Percentiles rank a stretch among this genome's conserved stretches.
phyloP scores from a whole-genome alignment of 2,329 filamentous ascomycete genomes.

The Pyrenophora tritici-repentis region DNA sequence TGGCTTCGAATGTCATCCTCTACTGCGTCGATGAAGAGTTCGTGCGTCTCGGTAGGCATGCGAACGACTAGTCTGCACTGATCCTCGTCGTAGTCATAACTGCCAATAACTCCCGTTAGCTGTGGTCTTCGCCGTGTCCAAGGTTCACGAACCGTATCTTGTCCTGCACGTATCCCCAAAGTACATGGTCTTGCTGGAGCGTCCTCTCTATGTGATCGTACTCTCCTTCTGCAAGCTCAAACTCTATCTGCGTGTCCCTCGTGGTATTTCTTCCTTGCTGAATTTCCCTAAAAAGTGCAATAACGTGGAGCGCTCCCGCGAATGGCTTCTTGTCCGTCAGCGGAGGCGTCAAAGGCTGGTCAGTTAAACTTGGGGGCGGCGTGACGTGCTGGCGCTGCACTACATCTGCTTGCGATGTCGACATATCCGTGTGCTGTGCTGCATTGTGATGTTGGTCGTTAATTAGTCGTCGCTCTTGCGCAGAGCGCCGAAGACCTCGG shows the following conservation, averaged over 20 bases:
- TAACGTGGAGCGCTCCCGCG: conserved; percentile 17
- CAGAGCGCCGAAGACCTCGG: background rate
- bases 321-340: conserved; percentile 24
- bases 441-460: conserved; percentile 18
- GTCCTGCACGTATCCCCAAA: conserved; percentile 20
- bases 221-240: conserved; percentile 23
- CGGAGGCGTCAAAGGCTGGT: conserved; percentile 26
- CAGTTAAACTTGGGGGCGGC: conserved; percentile 21
- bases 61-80: conserved; percentile 20
- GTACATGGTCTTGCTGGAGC: conserved; percentile 16
- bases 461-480: conserved; percentile 1
- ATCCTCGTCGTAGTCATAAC: conserved; percentile 26
- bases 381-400: conserved; percentile 17
- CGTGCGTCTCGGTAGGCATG: conserved; percentile 28
- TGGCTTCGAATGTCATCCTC: conserved; percentile 26
- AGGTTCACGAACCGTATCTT: conserved; percentile 22
- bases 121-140: background rate
- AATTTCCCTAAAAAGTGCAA: conserved; percentile 25
- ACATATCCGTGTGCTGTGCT: conserved; percentile 19
- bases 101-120: conserved; percentile 13
- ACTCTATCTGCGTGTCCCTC: conserved; percentile 16
- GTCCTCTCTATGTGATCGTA: conserved; percentile 19
- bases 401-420: conserved; percentile 5
- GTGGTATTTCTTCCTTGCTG: conserved; percentile 18
- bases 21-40: conserved; percentile 21